These are phyloP conservation scores for Camellia sinensis DNA, from an alignment of 148 eudicot species.

Conservation along the genomic window DNA sequence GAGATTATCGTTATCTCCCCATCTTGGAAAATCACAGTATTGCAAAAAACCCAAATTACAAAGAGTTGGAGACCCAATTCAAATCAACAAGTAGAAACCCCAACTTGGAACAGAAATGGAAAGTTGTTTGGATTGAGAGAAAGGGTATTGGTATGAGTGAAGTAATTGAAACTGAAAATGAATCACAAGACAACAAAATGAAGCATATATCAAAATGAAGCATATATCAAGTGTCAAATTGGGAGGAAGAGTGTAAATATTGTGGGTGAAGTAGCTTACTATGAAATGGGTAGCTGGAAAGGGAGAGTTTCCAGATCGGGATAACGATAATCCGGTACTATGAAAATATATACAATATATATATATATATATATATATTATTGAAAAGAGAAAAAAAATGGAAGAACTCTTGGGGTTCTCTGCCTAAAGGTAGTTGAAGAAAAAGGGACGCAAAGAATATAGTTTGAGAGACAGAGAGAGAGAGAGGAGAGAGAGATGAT, in stretches of 20 bases:
- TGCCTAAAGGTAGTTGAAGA: not conserved
- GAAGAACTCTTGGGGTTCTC: not conserved
- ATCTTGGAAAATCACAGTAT: slow-evolving; percentile 13
- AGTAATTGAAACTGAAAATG: not conserved
- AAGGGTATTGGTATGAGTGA: not conserved
- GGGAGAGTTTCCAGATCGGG: not conserved
- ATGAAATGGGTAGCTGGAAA: slow-evolving; percentile 11
- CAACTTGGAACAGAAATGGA: slow-evolving; percentile 1
- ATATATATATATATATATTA: too few relatives aligned
- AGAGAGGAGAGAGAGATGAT: not conserved
- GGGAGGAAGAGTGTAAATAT: not conserved
- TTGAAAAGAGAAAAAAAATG: too few relatives aligned
- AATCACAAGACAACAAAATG: not conserved
- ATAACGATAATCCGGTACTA: too few relatives aligned
- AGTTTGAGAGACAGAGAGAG: slow-evolving; percentile 18
- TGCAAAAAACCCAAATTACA: not conserved
- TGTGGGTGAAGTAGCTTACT: not conserved
- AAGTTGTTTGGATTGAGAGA: not conserved
- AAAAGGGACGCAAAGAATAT: not conserved
- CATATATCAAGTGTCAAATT: not conserved
- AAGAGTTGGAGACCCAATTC: not conserved
- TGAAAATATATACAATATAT: too few relatives aligned
- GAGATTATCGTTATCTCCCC: too few relatives aligned
- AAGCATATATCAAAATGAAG: too few relatives aligned
- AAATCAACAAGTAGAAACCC: not conserved